phyloP scores from a whole-genome alignment of 169 alveolate species.

The Cryptosporidium meleagridis region DNA sequence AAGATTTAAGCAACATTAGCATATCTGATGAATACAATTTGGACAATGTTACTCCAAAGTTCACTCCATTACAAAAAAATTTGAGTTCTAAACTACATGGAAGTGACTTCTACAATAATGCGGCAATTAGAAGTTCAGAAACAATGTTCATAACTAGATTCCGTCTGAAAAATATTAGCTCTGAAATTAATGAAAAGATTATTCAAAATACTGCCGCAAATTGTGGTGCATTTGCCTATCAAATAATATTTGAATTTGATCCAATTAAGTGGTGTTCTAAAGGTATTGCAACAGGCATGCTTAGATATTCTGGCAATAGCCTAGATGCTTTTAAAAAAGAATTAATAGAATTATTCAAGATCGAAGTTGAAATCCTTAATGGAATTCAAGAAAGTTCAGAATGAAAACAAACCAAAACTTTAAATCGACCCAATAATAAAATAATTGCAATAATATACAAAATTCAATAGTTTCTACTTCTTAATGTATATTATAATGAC shows the following conservation, averaged over 20 bases:
- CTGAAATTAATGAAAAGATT: conserved; percentile 2
- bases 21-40: conserved; percentile 7
- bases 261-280: conserved; percentile 33
- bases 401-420: neutral
- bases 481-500: neutral
- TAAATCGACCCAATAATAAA: neutral
- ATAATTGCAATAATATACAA: neutral
- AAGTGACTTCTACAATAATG: conserved; percentile 43
- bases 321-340: neutral
- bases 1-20: neutral
- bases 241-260: conserved; percentile 38
- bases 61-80: conserved; percentile 66
- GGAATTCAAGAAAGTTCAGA: conserved; percentile 17
- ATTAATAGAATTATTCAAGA: neutral
- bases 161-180: neutral
- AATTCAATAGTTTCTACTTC: neutral
- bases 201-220: conserved; percentile 13
- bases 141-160: conserved; percentile 6
- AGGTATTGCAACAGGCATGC: conserved; percentile 55
- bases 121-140: neutral
- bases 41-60: neutral
- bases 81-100: conserved; percentile 66
- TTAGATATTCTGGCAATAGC: conserved; percentile 21
- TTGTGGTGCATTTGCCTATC: conserved; percentile 36
- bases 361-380: conserved; percentile 8